Evolutionary conservation across 306 rosid species (phyloP).

Genomic region (Acacia melanoxylon): DNA sequence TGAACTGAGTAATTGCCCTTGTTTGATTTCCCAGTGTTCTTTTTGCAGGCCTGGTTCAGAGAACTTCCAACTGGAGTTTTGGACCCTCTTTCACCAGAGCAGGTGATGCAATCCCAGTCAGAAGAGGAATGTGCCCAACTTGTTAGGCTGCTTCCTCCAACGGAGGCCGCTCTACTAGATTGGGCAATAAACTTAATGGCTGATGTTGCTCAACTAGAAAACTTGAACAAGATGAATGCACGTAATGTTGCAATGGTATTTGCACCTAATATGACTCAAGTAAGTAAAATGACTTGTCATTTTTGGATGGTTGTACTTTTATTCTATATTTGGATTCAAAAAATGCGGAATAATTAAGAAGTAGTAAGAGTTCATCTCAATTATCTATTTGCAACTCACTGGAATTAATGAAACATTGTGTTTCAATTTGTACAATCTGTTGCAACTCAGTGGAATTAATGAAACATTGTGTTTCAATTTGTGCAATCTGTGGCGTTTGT

Average conservation of each 20-base stretch:
- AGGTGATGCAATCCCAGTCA: constrained; percentile 89
- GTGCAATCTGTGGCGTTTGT: background rate
- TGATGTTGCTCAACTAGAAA: constrained; percentile 87
- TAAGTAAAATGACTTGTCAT: constrained; percentile 43
- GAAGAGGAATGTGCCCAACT: constrained; percentile 91
- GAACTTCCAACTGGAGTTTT: constrained; percentile 89
- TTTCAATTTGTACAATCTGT: background rate
- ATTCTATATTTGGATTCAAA: background rate
- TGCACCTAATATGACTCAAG: constrained; percentile 98
- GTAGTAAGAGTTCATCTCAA: background rate
- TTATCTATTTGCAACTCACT: background rate
- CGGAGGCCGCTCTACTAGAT: constrained; percentile 88
- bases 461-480: background rate
- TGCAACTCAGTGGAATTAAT: background rate
- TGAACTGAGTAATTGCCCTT: constrained; percentile 16
- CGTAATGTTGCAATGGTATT: constrained; percentile 98
- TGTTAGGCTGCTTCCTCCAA: constrained; percentile 78
- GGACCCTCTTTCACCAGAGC: constrained; percentile 93
- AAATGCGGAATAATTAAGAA: background rate
- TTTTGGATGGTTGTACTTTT: background rate
- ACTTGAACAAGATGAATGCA: constrained; percentile 95
- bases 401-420: background rate
- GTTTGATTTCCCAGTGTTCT: constrained; percentile 30
- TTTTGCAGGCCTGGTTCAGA: constrained; percentile 90
- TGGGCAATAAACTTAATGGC: constrained; percentile 98